phyloP scores from a whole-genome alignment of 1,284 basidiomycete genomes.

The Microbotryum saponariae region DNA sequence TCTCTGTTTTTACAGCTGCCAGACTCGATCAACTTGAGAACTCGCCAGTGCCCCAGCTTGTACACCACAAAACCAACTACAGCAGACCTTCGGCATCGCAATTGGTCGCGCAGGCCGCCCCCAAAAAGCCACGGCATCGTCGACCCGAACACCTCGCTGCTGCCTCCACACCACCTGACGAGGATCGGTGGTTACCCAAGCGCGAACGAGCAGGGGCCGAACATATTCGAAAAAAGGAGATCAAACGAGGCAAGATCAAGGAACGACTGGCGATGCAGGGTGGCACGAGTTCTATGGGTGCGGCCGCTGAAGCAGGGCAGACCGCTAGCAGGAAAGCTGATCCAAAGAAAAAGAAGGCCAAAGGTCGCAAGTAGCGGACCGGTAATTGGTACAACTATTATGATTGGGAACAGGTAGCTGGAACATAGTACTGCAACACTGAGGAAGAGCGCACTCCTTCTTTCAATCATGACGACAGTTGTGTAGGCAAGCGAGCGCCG shows the following conservation, averaged over 20 bases:
- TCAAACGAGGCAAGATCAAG: conserved; percentile 25
- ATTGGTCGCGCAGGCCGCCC: conserved; percentile 1
- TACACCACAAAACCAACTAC: not conserved
- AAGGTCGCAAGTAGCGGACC: no score
- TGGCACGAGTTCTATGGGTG: conserved; percentile 4
- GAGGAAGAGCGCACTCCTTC: no score
- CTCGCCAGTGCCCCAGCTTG: not conserved
- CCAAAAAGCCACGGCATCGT: not conserved
- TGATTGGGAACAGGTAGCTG: no score
- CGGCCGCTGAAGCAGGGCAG: not conserved
- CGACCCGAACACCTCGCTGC: not conserved
- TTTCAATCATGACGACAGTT: no score
- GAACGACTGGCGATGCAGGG: conserved; percentile 25
- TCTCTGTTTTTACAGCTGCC: conserved; percentile 9
- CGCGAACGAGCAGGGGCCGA: conserved; percentile 35
- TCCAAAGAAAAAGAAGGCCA: no score
- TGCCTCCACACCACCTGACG: not conserved
- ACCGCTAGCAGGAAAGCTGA: no score
- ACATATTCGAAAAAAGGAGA: conserved; percentile 36
- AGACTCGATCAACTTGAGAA: not conserved
- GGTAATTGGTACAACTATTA: no score
- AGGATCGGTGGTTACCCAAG: conserved; percentile 35
- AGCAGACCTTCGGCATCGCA: not conserved
- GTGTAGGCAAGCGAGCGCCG: no score
- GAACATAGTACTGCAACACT: no score